These are phyloP conservation scores for Panaeolus papilionaceus DNA, from an alignment of 768 basidiomycete genomes.

Conservation along the genomic window DNA sequence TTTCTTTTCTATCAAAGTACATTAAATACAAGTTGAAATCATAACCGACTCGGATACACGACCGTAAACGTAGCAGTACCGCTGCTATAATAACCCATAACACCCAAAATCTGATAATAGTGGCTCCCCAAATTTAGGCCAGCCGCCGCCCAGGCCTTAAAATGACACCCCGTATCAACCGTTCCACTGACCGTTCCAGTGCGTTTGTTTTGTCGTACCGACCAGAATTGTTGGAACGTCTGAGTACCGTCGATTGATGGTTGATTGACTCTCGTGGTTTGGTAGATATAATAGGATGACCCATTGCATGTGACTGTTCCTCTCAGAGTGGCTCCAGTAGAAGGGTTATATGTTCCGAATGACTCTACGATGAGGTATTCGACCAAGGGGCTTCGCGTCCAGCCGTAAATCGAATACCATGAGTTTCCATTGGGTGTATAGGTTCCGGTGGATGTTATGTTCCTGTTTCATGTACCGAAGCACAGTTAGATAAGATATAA, in stretches of 20 bases:
- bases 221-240: conserved; percentile 13
- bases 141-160: background rate
- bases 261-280: conserved; percentile 4
- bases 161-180: background rate
- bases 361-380: conserved; percentile 11
- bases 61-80: background rate
- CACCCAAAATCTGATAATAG: background rate
- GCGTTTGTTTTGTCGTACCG: background rate
- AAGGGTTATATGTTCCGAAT: background rate
- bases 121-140: background rate
- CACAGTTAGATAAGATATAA: too few relatives aligned
- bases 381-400: conserved; percentile 11
- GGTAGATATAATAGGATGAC: background rate
- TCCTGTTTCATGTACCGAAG: background rate
- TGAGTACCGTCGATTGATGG: conserved; percentile 10
- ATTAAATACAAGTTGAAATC: background rate
- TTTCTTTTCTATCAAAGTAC: too few relatives aligned
- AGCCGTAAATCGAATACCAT: background rate
- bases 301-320: background rate
- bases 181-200: background rate
- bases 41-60: too few relatives aligned
- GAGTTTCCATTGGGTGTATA: background rate
- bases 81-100: background rate
- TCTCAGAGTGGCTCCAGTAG: too few relatives aligned
- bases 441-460: background rate